Evolutionary conservation across 495 filamentous ascomycete species (phyloP), one percentile per base, ranked within the genome.

Genomic region (Aspergillus egyptiacus): DNA sequence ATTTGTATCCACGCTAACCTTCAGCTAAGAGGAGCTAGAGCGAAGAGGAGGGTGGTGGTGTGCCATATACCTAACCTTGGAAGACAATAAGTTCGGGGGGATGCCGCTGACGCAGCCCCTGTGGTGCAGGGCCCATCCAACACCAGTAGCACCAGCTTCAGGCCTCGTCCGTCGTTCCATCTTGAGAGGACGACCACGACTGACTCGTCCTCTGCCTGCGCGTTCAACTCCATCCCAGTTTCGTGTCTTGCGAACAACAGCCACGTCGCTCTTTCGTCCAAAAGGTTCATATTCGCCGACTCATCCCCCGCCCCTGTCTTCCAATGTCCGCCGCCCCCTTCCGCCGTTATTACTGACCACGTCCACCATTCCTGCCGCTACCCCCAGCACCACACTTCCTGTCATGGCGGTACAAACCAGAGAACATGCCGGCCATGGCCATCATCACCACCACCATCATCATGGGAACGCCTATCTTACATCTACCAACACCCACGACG

Each of bases 401-500:
- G 35, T 35, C 37, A 72, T 74, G 69, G 49, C 59, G n/a, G 57
- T 60, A 11, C 71, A 74, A 60, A 66, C 63, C 14, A 54, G 71
- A 56, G 57, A 59, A 51, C 66, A 71, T 57, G 56, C 52, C 55
- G 57, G 64, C 51, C 66, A 70, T 55, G 48, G 61, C 48, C 62
- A 68, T 23, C 64, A 71, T 47, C 66, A 72, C 37, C 82, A 87
- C 63, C 82, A 87, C 66, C 86, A 89, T 57, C 82, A 86, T 57
- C 83, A 88, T 33, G 41, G 93, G 70, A 96, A 91, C 74, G 81
- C 83, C 23, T 96, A 91, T 65, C 77, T 98, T 22, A 87, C 82
- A 4, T 95, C 90, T 1, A 76, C 74, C 27, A 90, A 98, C 70
- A 95, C 88, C 66, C 81, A 85, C 34, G 94, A 98, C 68, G 86